A percentile compares a stretch with the other conserved stretches of the same genome.
Conservation (phyloP, 2,329 filamentous ascomycete genomes). For the Dactylellina parvicollis region DNA sequence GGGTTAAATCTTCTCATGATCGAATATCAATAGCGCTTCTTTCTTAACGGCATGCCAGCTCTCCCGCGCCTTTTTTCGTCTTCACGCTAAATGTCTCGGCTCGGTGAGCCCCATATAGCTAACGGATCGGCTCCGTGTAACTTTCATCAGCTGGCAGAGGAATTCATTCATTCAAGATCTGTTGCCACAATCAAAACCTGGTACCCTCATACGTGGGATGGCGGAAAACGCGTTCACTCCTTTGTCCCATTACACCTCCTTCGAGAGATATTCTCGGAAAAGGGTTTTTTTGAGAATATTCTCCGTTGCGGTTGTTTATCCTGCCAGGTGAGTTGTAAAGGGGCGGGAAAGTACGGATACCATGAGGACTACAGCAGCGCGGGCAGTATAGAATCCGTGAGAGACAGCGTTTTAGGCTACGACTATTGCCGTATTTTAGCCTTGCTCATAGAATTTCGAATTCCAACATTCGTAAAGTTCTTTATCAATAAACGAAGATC, state of each 20-base stretch:
- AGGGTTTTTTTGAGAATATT: not conserved
- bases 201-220: constrained; percentile 1
- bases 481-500: not conserved
- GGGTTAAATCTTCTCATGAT: too few species aligned
- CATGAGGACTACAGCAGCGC: not conserved
- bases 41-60: too few species aligned
- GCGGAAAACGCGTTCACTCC: not conserved
- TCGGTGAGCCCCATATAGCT: too few species aligned
- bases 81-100: too few species aligned
- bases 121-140: too few species aligned
- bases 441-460: not conserved
- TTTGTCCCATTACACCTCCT: not conserved
- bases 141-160: too few species aligned
- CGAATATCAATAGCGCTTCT: too few species aligned
- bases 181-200: too few species aligned
- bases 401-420: not conserved
- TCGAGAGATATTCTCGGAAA: not conserved
- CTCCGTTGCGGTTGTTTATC: not conserved
- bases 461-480: not conserved
- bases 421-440: constrained; percentile 1
- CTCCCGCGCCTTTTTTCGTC: too few species aligned
- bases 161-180: too few species aligned
- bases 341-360: not conserved
- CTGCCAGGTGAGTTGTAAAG: not conserved
- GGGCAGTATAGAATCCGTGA: not conserved